Base-by-base conservation (phyloP, 495 filamentous ascomycete genomes). In the Hypoxylon crocopeplum region DNA sequence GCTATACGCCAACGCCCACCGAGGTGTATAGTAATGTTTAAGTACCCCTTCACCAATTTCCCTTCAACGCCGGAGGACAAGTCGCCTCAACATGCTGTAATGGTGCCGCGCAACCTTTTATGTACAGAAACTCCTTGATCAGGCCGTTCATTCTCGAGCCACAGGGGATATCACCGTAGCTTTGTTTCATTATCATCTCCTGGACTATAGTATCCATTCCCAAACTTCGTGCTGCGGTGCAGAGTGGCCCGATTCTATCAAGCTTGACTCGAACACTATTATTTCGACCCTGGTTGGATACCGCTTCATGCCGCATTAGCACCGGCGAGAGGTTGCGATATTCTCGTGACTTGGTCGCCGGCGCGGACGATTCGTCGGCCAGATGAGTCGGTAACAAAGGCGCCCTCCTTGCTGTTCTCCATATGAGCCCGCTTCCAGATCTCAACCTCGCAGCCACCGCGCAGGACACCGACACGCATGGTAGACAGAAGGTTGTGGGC, bases 401-500 rank as follows among this genome's bases (percentile, higher is more conserved):
- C 83, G 40, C 86, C 80, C 66, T 93, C 90, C 80, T 93, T 92
- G 78, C 90, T 90, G 78, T 90, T 90, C 78, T 97, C 93, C 74
- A 87, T 82, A 70, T 93, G 88, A 34, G 92, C 86, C 19, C 91
- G 90, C 85, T 97, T 97, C 94, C 94, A 97, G 82, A 98, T 96
- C 82, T 98, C 94, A 48, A 98, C 94, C 72, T 97, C 94, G 70
- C 90, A 93, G 37, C 94, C 94, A 64, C 94, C 94, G 47, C 94
- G 92, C 54, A 98, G 89, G 41, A 98, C 94, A 77, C 92, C 94
- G 4, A 98, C 89, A 63, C 94, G 84, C 91, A 97, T 96, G 64
- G 92, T 97, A 12, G 90, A 93, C 41, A 98, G 84, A 27, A 97
- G 80, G 79, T 98, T 98, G 84, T 98, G 94, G 42, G 94, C 94